Evolutionary conservation across 306 rosid genomes (phyloP).

Genomic region (Adenanthera pavonina): DNA sequence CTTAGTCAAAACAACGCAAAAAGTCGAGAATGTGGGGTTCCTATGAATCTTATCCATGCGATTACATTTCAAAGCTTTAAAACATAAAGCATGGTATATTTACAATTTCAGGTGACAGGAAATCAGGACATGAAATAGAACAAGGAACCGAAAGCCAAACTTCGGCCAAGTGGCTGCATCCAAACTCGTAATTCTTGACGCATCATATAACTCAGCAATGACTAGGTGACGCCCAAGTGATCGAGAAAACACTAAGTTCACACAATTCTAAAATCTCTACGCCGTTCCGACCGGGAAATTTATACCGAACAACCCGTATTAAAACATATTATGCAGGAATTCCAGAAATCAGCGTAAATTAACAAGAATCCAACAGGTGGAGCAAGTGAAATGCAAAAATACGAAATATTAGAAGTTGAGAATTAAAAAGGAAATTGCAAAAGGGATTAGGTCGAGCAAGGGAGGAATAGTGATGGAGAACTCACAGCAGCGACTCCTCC

Average conservation of each 20-base stretch:
- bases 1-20: not conserved
- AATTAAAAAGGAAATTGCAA: not conserved
- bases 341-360: conserved; percentile 31
- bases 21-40: not conserved
- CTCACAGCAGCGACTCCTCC: conserved; percentile 99
- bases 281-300: conserved; percentile 4
- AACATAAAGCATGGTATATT: not conserved
- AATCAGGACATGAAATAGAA: not conserved
- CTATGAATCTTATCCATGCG: not conserved
- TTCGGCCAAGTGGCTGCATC: not conserved
- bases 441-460: not conserved
- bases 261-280: not conserved
- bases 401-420: not conserved
- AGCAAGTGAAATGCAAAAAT: not conserved
- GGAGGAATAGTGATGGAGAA: conserved; percentile 24
- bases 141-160: not conserved
- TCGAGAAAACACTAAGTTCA: not conserved
- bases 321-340: not conserved
- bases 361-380: not conserved
- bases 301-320: conserved; percentile 25
- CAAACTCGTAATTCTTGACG: not conserved
- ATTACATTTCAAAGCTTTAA: not conserved
- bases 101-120: not conserved
- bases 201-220: not conserved
- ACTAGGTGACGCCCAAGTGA: not conserved